Evolutionary conservation across 73 alveolate species (phyloP), one percentile per base, ranked within the genome.

Genomic region (Tetrahymena borealis): DNA sequence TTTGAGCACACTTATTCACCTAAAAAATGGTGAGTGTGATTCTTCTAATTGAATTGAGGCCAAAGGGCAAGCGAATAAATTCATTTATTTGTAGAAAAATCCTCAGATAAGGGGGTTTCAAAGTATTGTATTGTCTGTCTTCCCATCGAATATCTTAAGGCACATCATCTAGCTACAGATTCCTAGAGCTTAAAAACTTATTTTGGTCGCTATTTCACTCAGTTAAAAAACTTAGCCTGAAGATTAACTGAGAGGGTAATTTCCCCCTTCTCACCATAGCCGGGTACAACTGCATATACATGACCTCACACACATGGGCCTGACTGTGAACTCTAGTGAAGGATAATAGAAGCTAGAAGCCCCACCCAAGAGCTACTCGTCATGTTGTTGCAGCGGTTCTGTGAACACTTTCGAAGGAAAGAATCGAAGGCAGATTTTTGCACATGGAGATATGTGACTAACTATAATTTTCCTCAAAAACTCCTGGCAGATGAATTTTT

Each of bases 71-170:
- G 85, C 85, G 85, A 60, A 60, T 60, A 60, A 60, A 60, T 60
- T 60, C 85, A 24, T 60, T 60, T n/a, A n/a, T n/a, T n/a, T 60
- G n/a, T 60, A 60, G 85, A 60, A 60, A 60, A 60, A 60, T 60
- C 85, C 85, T 60, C 85, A 60, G n/a, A 60, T 60, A 60, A 60
- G 85, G 85, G 85, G 85, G 85, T 60, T 60, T 60, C 85, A 60
- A 60, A 60, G 85, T 60, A 60, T n/a, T 60, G 32, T 35, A 28
- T 60, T 60, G 85, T 28, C 85, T 15, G 9, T 60, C 85, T 60
- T 35, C 85, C 85, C 35, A n/a, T n/a, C n/a, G 16, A 60, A 60
- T 24, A 6, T 60, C 85, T 60, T 60, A 60, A 60, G 85, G 85
- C 35, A 60, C 85, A 60, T 60, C 85, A 60, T 60, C 85, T 60